These are phyloP conservation scores for Solanum appendiculatum DNA, from an alignment of 257 asterid species.

Conservation along the genomic window DNA sequence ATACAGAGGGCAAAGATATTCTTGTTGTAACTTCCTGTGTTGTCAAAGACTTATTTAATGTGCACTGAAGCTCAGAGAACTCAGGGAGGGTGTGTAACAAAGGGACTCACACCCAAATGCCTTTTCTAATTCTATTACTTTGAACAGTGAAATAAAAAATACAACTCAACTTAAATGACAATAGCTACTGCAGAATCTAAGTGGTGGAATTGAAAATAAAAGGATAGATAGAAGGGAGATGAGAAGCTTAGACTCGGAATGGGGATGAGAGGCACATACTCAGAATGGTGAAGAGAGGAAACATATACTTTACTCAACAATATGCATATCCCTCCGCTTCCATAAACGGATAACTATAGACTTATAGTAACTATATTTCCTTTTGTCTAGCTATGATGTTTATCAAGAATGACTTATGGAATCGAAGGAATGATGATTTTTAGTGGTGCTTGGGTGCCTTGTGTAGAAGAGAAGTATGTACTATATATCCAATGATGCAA, in stretches of 20 bases:
- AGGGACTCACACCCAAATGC: background rate
- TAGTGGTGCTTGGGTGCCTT: background rate
- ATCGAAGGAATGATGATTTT: background rate
- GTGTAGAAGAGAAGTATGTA: background rate
- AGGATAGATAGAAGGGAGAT: background rate
- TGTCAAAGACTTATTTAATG: background rate
- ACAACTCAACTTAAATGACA: background rate
- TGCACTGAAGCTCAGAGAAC: background rate
- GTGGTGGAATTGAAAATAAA: background rate
- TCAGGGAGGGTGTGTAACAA: background rate
- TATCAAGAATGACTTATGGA: background rate
- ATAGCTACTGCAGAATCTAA: background rate
- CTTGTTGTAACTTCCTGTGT: background rate
- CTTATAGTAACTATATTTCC: background rate
- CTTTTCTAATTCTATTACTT: background rate
- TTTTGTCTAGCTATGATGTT: background rate
- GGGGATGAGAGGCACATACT: background rate
- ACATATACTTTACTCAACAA: background rate
- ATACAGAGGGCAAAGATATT: background rate
- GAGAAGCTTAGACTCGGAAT: background rate
- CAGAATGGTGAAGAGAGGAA: background rate
- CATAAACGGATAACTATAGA: background rate
- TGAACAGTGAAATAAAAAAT: background rate
- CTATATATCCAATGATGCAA: background rate
- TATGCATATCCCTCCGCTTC: background rate